Conservation (phyloP, 2,329 filamentous ascomycete species). For the Colletotrichum sidae region DNA sequence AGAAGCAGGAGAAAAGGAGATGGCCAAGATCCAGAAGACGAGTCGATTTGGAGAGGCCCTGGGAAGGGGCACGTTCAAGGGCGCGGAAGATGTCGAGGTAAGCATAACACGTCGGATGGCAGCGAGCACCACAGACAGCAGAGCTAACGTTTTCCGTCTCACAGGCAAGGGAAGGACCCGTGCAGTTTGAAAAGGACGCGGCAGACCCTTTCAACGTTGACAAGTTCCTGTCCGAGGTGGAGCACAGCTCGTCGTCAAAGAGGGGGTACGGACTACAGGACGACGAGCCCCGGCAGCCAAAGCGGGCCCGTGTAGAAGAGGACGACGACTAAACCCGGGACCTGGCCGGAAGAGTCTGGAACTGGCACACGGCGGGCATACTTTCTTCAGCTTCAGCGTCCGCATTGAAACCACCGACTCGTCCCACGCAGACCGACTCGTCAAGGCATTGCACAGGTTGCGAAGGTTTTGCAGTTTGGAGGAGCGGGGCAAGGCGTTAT, state of each 20-base stretch:
- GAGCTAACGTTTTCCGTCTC: conserved; percentile 4
- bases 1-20: conserved; percentile 82
- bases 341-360: neutral
- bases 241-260: conserved; percentile 70
- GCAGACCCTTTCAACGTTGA: conserved; percentile 92
- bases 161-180: conserved; percentile 85
- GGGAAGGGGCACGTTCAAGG: conserved; percentile 92
- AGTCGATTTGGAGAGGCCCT: conserved; percentile 88
- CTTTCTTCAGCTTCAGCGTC: no score
- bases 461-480: neutral
- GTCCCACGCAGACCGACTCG: neutral
- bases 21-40: conserved; percentile 88
- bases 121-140: conserved; percentile 1
- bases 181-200: conserved; percentile 93
- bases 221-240: conserved; percentile 88
- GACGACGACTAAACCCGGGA: conserved; percentile 61
- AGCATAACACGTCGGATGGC: conserved; percentile 45
- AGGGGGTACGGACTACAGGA: conserved; percentile 83
- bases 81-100: conserved; percentile 83
- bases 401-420: conserved; percentile 16
- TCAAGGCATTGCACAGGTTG: conserved; percentile 9
- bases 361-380: no score
- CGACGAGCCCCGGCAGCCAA: conserved; percentile 68
- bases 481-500: conserved; percentile 14
- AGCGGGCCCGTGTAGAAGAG: conserved; percentile 83